Evolutionary conservation across 768 basidiomycete species (phyloP), one percentile per base, ranked within the genome.

Genomic region (Mycena maculata): DNA sequence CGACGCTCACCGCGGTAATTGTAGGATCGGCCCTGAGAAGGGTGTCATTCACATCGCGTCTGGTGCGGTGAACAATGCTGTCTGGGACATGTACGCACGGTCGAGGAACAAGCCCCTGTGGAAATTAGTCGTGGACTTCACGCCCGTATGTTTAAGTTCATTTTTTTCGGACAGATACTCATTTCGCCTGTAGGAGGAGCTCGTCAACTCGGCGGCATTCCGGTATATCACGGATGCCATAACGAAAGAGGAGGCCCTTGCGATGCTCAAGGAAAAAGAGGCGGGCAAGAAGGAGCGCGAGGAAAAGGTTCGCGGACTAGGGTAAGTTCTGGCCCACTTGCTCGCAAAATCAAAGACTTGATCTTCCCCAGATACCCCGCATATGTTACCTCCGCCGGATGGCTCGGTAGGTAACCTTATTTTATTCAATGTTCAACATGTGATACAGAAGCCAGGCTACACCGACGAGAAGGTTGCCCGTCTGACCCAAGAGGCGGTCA

Each of bases 181-280:
- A 45, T 44, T 57, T 7, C 42, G 33, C 52, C 23, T 30, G 27
- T 71, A 92, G 91, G 92, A 94, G 78, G 91, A 92, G 73, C 80
- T 96, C 18, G 92, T 96, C 4, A 85, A 84, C 48, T 86, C 93
- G 0, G 86, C 90, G 5, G 87, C 93, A 13, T 96, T 92, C 83
- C 86, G 93, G 48, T 97, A 99, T 77, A 96, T 98, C 74, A 90
- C 96, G 2, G 96, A 99, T 76, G 94, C 89, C 2, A 92, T 99
- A 76, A 97, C 95, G 16, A 90, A 87, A 48, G 95, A 95, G 52
- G 96, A 98, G 74, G 96, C 97, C 0, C 78, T 98, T 47, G 87
- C 83, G 23, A 86, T 98, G 81, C 86, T 99, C 60, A 92, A 89
- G 77, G 86, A 85, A 49, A 92, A 90, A 65, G 93, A 90, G 73